Percentiles rank a stretch among this genome's conserved stretches.
Evolutionary conservation across 805 yeast species (phyloP).

Genomic region (Wickerhamiella occidentalis): DNA sequence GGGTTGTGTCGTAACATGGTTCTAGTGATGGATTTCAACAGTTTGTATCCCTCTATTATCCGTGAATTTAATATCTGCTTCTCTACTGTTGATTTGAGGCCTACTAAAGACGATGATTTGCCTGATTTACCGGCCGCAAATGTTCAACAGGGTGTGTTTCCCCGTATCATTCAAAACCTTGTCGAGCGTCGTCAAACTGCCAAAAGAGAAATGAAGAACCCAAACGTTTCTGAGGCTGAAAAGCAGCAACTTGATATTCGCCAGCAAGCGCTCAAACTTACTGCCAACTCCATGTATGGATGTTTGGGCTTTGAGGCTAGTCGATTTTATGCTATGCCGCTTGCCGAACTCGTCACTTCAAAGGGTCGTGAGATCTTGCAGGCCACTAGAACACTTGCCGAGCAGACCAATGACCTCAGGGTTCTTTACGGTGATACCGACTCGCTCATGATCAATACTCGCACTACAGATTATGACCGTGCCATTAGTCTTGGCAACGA

Average conservation of each 20-base stretch:
- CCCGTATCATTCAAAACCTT: constrained; percentile 65
- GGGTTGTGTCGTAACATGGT: constrained; percentile 84
- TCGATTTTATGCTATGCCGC: constrained; percentile 87
- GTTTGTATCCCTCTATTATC: constrained; percentile 90
- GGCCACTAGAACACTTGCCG: constrained; percentile 90
- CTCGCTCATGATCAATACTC: constrained; percentile 96
- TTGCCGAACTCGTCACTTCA: constrained; percentile 89
- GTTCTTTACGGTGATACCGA: constrained; percentile 98
- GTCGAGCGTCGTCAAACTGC: constrained; percentile 91
- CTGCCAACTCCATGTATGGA: constrained; percentile 99
- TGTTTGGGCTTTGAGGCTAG: constrained; percentile 88
- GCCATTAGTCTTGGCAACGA: constrained; percentile 75
- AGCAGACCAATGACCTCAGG: constrained; percentile 54
- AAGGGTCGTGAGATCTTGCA: constrained; percentile 91
- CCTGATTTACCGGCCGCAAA: constrained; percentile 41
- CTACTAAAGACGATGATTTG: constrained; percentile 35
- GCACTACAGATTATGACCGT: constrained; percentile 51
- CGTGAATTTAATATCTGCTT: constrained; percentile 96
- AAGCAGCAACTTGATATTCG: constrained; percentile 83
- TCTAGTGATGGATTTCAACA: constrained; percentile 95
- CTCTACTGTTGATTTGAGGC: constrained; percentile 69
- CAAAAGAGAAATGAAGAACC: constrained; percentile 68
- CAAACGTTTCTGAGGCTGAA: constrained; percentile 47
- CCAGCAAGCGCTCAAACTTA: constrained; percentile 88
- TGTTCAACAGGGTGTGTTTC: constrained; percentile 66